Percentiles rank a stretch among this genome's conserved stretches.
phyloP scores from a whole-genome alignment of 805 yeast species.

The Isabelozyma heimii region DNA sequence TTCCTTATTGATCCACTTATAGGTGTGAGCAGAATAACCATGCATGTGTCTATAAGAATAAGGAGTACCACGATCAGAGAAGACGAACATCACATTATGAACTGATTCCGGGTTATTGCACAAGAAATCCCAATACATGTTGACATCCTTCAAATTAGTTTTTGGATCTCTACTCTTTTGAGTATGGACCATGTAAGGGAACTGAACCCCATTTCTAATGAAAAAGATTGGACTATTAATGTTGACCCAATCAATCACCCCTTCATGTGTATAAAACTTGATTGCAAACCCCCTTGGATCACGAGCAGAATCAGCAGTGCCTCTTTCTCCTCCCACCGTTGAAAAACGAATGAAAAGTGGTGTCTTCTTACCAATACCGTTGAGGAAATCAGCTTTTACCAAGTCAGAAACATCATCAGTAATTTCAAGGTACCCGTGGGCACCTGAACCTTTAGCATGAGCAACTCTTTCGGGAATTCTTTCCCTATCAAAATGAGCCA shows the following conservation, averaged over 20 bases:
- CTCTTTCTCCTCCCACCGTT: constrained; percentile 84
- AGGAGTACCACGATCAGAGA: constrained; percentile 83
- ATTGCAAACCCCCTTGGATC: constrained; percentile 86
- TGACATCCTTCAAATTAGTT: constrained; percentile 74
- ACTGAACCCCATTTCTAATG: constrained; percentile 79
- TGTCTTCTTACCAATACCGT: constrained; percentile 76
- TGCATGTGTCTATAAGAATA: constrained; percentile 72
- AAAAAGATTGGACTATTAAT: constrained; percentile 86
- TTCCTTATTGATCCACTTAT: constrained; percentile 72
- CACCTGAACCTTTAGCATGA: constrained; percentile 93
- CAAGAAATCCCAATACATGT: constrained; percentile 83
- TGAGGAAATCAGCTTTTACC: constrained; percentile 67
- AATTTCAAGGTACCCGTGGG: constrained; percentile 81
- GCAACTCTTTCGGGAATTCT: constrained; percentile 91
- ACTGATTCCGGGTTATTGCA: constrained; percentile 69
- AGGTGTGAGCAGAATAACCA: constrained; percentile 83
- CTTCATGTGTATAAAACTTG: constrained; percentile 80
- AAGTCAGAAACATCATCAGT: constrained; percentile 81
- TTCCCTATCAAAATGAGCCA: constrained; percentile 88
- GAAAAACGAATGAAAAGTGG: constrained; percentile 73
- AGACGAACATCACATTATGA: constrained; percentile 71
- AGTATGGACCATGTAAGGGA: constrained; percentile 85
- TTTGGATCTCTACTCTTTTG: constrained; percentile 78
- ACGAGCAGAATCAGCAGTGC: constrained; percentile 79
- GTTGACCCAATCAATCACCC: constrained; percentile 80